Evolutionary conservation across 805 yeast species (phyloP), one percentile per base, ranked within the genome.

Genomic region (Pichia eremophila): DNA sequence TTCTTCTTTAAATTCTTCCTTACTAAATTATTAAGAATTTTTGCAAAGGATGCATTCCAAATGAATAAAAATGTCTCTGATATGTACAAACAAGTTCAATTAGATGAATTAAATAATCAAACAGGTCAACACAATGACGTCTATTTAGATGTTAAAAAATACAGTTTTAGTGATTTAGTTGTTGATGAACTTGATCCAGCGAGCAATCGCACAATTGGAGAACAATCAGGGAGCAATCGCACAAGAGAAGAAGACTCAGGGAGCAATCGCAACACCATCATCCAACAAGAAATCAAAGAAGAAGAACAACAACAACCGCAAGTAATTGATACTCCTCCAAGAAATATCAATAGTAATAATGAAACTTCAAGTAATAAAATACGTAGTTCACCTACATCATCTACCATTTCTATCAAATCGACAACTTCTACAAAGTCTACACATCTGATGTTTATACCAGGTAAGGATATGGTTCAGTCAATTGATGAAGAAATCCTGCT

Each of bases 31-130:
- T 48, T 61, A 12, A 57, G 41, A 41, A 22, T 50, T 1, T 52
- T 61, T 31, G 51, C 55, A 15, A 53, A 50, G 34, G 66, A 62
- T 44, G 54, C 59, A 3, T 55, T 57, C 44, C 48, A 52, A 38
- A 39, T 62, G 45, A 56, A 54, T 39, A 50, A 55, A 39, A 52
- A 59, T 29, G 55, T 63, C n/a, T 46, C 48, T 10, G 44, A 45
- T 28, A 61, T 59, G 63, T 59, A 61, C 48, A 59, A 54, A 43
- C 57, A 9, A 56, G 48, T 15, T 51, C 53, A 39, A 18, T 40
- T 39, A 11, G 41, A 39, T n/a, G 41, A 39, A 39, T 29, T 39
- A 6, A 17, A 27, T 22, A 39, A 39, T n/a, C 41, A 28, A 25
- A 8, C 10, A 3, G 18, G 36, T 14, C 36, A 34, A 10, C 50